Evolutionary conservation across 495 filamentous ascomycete genomes (phyloP), one percentile per base, ranked within the genome.

Genomic region (Penicillium macrosclerotiorum): DNA sequence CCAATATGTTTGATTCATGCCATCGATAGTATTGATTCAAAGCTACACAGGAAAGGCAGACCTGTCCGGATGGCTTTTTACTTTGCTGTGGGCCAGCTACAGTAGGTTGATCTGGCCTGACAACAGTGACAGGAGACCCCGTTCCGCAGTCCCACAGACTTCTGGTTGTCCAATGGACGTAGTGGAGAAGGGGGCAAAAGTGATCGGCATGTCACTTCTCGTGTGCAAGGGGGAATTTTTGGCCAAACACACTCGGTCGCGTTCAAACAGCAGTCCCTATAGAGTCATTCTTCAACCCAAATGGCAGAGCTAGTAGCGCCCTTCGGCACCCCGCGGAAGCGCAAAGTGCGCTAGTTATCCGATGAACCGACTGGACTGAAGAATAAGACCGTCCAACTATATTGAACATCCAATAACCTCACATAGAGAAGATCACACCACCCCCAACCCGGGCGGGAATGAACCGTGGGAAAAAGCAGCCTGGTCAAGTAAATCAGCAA

Each of bases 341-440:
- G n/a, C 12, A 24, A 18, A 19, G 13, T 16, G 13, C 22, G 20
- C 26, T 14, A 24, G 12, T 4, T 3, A 11, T 5, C 25, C 5
- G 5, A 37, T 13, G n/a, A 38, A 13, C 36, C 20, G 20, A 16
- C 36, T n/a, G n/a, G n/a, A n/a, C n/a, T n/a, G n/a, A n/a, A n/a
- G n/a, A n/a, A 17, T 17, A 12, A 2, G 31, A 34, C 18, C 13
- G 12, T 32, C 4, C 5, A 14, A 17, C 13, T 32, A 12, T 17
- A 13, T 16, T 37, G 23, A 14, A 40, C 14, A 27, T 37, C 11
- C 16, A 51, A 45, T 12, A 17, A 26, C 19, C 11, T 22, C 16
- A 34, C 14, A 12, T 11, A 34, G 14, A 14, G 33, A 37, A 36
- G 16, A 55, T 55, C 40, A 52, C 49, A 52, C 52, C 48, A 51